Conservation (phyloP, 345 rosid species). For the Populus ilicifolia region DNA sequence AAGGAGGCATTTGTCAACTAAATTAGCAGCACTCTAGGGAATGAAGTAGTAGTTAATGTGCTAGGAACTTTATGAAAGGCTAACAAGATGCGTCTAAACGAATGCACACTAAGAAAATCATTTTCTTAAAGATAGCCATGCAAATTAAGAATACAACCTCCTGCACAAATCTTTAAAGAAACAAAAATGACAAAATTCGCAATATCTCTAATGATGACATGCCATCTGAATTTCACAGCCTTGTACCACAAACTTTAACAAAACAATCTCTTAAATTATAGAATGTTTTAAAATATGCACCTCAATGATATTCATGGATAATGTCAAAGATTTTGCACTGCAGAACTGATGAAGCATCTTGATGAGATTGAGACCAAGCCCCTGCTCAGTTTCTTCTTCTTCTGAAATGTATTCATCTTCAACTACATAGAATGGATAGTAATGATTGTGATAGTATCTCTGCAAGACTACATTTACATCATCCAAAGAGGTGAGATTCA, state of each 20-base stretch:
- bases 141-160: too few species aligned
- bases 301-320: background rate
- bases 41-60: too few species aligned
- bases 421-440: background rate
- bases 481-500: background rate
- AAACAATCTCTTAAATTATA: background rate
- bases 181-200: too few species aligned
- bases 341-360: background rate
- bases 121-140: too few species aligned
- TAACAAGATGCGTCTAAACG: too few species aligned
- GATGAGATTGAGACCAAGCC: background rate
- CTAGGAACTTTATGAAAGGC: too few species aligned
- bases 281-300: background rate
- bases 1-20: too few species aligned
- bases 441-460: background rate
- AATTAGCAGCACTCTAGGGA: too few species aligned
- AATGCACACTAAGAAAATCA: too few species aligned
- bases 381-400: background rate
- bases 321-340: background rate
- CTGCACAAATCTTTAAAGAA: too few species aligned
- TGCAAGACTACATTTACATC: background rate
- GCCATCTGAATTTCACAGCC: background rate
- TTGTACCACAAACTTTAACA: background rate
- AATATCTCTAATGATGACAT: too few species aligned
- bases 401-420: background rate